Base-by-base conservation (phyloP, 2,329 filamentous ascomycete species). In the Aspergillus pseudonomiae region DNA sequence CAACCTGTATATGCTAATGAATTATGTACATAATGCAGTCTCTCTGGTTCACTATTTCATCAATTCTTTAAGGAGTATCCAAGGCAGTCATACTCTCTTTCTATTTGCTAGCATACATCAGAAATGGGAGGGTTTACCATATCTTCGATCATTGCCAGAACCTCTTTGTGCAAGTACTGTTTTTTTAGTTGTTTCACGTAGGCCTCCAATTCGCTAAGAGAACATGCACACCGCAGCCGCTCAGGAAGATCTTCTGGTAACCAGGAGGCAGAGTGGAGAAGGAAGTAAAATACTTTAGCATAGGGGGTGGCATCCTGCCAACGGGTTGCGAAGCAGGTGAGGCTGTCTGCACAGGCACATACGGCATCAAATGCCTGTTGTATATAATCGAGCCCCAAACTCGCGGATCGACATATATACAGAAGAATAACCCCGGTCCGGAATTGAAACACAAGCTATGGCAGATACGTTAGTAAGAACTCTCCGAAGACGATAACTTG, bases 111-210 rank as follows among this genome's bases (percentile, higher is more conserved):
- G 19, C 26, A 21, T 21, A 10, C 6, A 52, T 52, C 28, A n/a
- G 30, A n/a, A 10, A 52, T 21, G 9, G 1, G 7, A 6, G 48
- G 9, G 21, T 67, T 65, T 58, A 71, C 65, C 64, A 73, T 72
- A 64, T 73, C 71, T 48, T 73, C 69, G 53, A 73, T 71, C 71
- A 73, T 73, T 2, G 64, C 69, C 30, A 71, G 52, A 9, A 72
- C 67, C 24, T 68, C 68, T 12, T 67, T 67, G 28, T 73, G 71
- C 19, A 73, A 45, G 41, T 73, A 70, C 14, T 64, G 69, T 41
- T 67, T 67, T 54, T 67, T 73, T 14, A 73, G 50, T 30, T 67
- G 65, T n/a, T 66, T 62, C 60, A 73, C 48, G 34, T 68, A 60
- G 7, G 39, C 41, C 28, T 68, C 65, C 4, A 69, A 65, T 21